Percentiles rank a stretch among this genome's conserved stretches.
These are phyloP conservation scores for Zygosaccharomyces lentus DNA, from an alignment of 805 yeast species.

Conservation along the genomic window DNA sequence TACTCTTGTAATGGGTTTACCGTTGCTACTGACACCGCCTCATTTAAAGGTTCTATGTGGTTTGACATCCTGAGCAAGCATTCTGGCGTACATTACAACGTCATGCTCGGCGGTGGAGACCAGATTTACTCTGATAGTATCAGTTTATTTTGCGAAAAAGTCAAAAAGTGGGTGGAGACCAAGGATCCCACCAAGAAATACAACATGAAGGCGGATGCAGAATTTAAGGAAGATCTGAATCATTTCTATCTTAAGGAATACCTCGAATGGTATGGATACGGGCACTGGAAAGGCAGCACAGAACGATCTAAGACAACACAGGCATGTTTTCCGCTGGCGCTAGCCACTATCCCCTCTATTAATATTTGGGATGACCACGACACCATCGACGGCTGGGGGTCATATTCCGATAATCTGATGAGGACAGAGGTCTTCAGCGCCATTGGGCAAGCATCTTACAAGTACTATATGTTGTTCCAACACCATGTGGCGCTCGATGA, in stretches of 20 bases:
- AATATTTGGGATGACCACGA: constrained; percentile 95
- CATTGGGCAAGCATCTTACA: constrained; percentile 75
- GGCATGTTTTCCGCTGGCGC: constrained; percentile 62
- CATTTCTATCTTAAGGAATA: constrained; percentile 70
- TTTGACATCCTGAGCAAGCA: constrained; percentile 74
- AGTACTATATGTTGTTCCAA: constrained; percentile 87
- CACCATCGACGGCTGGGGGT: constrained; percentile 93
- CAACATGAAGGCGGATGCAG: constrained; percentile 42
- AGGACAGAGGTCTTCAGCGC: constrained; percentile 57
- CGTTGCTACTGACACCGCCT: constrained; percentile 57
- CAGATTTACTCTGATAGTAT: constrained; percentile 87
- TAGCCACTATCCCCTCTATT: constrained; percentile 78
- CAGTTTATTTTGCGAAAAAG: constrained; percentile 49
- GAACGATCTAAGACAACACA: constrained; percentile 60
- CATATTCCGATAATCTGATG: constrained; percentile 78
- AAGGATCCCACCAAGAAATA: constrained; percentile 46
- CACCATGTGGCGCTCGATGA: constrained; percentile 62
- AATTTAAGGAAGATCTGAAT: constrained; percentile 52
- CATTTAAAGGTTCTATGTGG: constrained; percentile 79
- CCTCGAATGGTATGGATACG: constrained; percentile 84
- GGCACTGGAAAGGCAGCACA: constrained; percentile 68
- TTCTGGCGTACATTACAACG: constrained; percentile 65
- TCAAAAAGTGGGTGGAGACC: constrained; percentile 60
- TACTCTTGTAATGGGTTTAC: constrained; percentile 93
- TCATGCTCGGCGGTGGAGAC: constrained; percentile 97